A percentile compares a stretch with the other conserved stretches of the same genome.
Evolutionary conservation across 805 yeast species (phyloP).

Genomic region (Pichia thaimueangensis): DNA sequence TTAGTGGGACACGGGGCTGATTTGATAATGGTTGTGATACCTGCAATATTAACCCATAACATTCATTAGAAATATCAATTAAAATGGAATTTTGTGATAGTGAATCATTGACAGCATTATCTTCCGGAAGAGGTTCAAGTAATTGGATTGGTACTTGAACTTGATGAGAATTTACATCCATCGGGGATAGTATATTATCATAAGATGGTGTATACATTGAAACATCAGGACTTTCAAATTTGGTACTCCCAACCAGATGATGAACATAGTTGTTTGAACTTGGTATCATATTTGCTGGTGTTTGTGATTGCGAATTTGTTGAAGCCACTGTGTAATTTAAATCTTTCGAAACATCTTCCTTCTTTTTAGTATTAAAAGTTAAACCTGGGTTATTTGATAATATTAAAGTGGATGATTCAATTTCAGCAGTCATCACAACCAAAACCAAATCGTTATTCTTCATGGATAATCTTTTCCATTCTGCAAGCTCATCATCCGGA

Average conservation of each 20-base stretch:
- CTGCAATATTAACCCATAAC: constrained; percentile 53
- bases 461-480: constrained; percentile 69
- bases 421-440: constrained; percentile 64
- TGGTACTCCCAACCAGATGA: constrained; percentile 11
- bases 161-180: constrained; percentile 15
- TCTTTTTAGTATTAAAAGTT: background rate
- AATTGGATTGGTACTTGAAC: constrained; percentile 9
- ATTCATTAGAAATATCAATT: constrained; percentile 44
- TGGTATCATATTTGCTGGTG: constrained; percentile 10
- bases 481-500: constrained; percentile 75
- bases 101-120: background rate
- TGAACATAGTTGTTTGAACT: constrained; percentile 3
- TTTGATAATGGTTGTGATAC: constrained; percentile 61
- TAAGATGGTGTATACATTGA: constrained; percentile 25
- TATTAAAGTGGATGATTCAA: constrained; percentile 42
- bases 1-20: constrained; percentile 64
- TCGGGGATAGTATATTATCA: constrained; percentile 24
- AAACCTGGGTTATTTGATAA: constrained; percentile 21
- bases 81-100: constrained; percentile 23
- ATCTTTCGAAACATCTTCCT: constrained; percentile 18
- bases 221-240: constrained; percentile 27
- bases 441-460: constrained; percentile 49
- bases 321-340: constrained; percentile 24
- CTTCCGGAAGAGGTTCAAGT: constrained; percentile 7
- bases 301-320: constrained; percentile 22